Evolutionary conservation across 2,329 filamentous ascomycete genomes (phyloP).

Genomic region (Bimuria novae-zelandiae): DNA sequence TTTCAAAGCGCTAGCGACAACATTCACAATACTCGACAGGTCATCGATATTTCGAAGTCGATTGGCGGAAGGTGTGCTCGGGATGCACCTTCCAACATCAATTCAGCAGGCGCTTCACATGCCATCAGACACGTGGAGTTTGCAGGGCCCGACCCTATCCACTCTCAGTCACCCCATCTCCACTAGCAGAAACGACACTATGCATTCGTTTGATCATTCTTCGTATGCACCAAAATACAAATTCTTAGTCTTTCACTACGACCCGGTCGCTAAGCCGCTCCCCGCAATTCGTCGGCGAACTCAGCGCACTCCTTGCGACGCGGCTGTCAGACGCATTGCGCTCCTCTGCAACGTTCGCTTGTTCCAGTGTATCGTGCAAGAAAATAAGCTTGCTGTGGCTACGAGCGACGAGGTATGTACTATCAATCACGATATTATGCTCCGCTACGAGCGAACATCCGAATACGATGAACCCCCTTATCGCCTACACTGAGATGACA

Average conservation of each 20-base stretch:
- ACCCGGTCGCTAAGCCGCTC: background rate
- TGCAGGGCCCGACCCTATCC: too few relatives aligned
- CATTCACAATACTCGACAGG: too few relatives aligned
- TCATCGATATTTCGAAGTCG: too few relatives aligned
- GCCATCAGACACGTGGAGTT: too few relatives aligned
- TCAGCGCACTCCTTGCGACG: background rate
- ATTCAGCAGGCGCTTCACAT: too few relatives aligned
- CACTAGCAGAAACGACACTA: background rate
- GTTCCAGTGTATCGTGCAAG: background rate
- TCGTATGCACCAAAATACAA: background rate
- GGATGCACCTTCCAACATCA: too few relatives aligned
- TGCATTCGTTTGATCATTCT: background rate
- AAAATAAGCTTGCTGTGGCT: background rate
- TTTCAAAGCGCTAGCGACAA: too few relatives aligned
- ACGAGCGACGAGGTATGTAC: background rate
- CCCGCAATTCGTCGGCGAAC: background rate
- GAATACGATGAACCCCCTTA: too few relatives aligned
- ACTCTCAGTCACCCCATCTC: too few relatives aligned
- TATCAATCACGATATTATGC: background rate
- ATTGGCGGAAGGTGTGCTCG: too few relatives aligned
- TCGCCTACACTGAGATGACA: too few relatives aligned
- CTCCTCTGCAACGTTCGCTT: constrained; percentile 5
- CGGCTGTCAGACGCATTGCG: background rate
- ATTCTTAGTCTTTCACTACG: constrained; percentile 1
- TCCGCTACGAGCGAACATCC: too few relatives aligned